phyloP scores from a whole-genome alignment of 495 filamentous ascomycete species.

The Amphirosellinia nigrospora region DNA sequence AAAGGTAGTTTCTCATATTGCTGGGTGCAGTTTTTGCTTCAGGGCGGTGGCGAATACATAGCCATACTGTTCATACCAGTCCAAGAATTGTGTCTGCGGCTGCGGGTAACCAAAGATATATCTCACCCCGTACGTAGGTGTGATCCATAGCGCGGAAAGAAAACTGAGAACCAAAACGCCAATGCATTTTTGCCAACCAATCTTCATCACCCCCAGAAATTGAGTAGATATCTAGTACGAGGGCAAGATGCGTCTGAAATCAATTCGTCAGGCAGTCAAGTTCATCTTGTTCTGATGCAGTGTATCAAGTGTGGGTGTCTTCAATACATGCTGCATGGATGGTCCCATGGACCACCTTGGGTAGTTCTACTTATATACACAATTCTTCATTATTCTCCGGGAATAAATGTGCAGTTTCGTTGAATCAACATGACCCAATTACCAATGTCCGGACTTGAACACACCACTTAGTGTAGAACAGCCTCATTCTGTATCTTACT shows the following conservation, averaged over 20 bases:
- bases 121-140: not conserved
- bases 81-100: constrained; percentile 15
- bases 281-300: not conserved
- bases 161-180: not conserved
- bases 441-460: not conserved
- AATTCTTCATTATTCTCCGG: not conserved
- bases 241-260: not conserved
- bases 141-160: not conserved
- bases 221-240: not conserved
- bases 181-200: not conserved
- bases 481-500: not conserved
- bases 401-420: not conserved
- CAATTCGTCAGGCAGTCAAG: not conserved
- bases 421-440: not conserved
- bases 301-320: not conserved
- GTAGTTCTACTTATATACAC: not conserved
- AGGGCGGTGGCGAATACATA: constrained; percentile 17
- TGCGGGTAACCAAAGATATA: not conserved
- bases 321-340: not conserved
- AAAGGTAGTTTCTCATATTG: constrained; percentile 27
- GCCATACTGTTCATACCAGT: constrained; percentile 28
- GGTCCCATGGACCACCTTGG: not conserved
- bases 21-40: constrained; percentile 19
- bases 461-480: not conserved
- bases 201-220: not conserved